Conservation (phyloP, 2,329 filamentous ascomycete genomes). For the Alternaria conjuncta region DNA sequence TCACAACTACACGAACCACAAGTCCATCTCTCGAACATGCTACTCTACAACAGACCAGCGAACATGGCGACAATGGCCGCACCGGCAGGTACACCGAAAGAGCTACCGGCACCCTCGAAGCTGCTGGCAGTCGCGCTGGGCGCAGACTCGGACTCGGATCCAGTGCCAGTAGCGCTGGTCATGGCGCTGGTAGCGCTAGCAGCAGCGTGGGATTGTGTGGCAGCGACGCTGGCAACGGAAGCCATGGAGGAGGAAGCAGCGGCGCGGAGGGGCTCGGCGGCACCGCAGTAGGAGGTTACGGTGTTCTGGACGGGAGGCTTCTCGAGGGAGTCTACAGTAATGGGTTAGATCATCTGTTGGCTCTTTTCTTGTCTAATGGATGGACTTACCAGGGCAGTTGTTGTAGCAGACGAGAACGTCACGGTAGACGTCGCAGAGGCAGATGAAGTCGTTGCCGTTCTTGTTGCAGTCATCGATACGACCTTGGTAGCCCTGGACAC, state of each 20-base stretch:
- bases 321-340: slow-evolving; percentile 44
- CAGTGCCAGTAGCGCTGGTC: background rate
- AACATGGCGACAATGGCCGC: slow-evolving; percentile 34
- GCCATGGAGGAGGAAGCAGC: slow-evolving; percentile 26
- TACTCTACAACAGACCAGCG: slow-evolving; percentile 23
- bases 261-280: slow-evolving; percentile 47
- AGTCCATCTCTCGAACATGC: background rate
- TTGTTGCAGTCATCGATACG: slow-evolving; percentile 52
- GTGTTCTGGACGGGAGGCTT: slow-evolving; percentile 42
- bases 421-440: slow-evolving; percentile 64
- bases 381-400: slow-evolving; percentile 60
- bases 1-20: background rate
- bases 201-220: slow-evolving; percentile 18
- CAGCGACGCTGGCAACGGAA: slow-evolving; percentile 26
- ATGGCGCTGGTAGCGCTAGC: slow-evolving; percentile 8
- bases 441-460: slow-evolving; percentile 58
- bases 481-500: slow-evolving; percentile 50
- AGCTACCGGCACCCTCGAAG: slow-evolving; percentile 26
- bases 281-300: slow-evolving; percentile 50
- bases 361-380: background rate
- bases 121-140: slow-evolving; percentile 7
- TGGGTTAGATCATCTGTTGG: background rate
- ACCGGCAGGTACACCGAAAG: slow-evolving; percentile 20
- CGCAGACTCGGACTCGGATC: background rate
- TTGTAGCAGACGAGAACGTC: slow-evolving; percentile 66